Evolutionary conservation across 2,329 filamentous ascomycete genomes (phyloP).

Genomic region (Penicillium sp.): DNA sequence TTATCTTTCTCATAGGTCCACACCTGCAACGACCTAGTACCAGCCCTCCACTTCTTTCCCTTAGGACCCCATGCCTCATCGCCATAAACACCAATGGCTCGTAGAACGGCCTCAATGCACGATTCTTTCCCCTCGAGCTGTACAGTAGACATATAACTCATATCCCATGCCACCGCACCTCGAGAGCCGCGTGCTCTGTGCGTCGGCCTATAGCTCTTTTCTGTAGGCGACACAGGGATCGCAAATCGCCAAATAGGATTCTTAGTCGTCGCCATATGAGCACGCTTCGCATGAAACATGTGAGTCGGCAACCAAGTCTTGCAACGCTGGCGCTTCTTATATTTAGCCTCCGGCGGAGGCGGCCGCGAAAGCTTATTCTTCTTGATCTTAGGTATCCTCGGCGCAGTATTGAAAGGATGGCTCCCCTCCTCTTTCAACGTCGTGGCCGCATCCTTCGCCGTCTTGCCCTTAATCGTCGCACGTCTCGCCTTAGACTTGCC

Average conservation of each 20-base stretch:
- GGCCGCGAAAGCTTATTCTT: slow-evolving; percentile 69
- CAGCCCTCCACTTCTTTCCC: slow-evolving; percentile 70
- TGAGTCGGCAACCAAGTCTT: slow-evolving; percentile 97
- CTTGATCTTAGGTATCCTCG: slow-evolving; percentile 64
- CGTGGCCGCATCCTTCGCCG: slow-evolving; percentile 30
- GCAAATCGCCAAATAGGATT: slow-evolving; percentile 88
- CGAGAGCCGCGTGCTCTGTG: slow-evolving; percentile 75
- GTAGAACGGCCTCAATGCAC: slow-evolving; percentile 67
- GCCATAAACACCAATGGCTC: slow-evolving; percentile 60
- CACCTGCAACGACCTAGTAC: slow-evolving; percentile 58
- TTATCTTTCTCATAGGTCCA: slow-evolving; percentile 61
- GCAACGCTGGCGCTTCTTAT: slow-evolving; percentile 78
- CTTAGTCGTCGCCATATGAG: slow-evolving; percentile 78
- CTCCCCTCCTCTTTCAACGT: slow-evolving; percentile 26
- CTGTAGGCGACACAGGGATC: slow-evolving; percentile 78
- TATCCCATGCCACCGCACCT: slow-evolving; percentile 86
- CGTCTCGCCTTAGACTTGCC: slow-evolving; percentile 44
- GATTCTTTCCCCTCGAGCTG: slow-evolving; percentile 67
- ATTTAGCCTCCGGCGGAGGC: slow-evolving; percentile 65
- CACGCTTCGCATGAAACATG: slow-evolving; percentile 88
- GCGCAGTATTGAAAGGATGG: slow-evolving; percentile 38
- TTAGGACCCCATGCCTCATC: slow-evolving; percentile 63
- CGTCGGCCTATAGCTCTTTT: slow-evolving; percentile 85
- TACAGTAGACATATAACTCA: slow-evolving; percentile 90
- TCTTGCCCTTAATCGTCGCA: slow-evolving; percentile 46